Conservation (phyloP, 2,329 filamentous ascomycete genomes). For the Alternaria angustiovoidea region DNA sequence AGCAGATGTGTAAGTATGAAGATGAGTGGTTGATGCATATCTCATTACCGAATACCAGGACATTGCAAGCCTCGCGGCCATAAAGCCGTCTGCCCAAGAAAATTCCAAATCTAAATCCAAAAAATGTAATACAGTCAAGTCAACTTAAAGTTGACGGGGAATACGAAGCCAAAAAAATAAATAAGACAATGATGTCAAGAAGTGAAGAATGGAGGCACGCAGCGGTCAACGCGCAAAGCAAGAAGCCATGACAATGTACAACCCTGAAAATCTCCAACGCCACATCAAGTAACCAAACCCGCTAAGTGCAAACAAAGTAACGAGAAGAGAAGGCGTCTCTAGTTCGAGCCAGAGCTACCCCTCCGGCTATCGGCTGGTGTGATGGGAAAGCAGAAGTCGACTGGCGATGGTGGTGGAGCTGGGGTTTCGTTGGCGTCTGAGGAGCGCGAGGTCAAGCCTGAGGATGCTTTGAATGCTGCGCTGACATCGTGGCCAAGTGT, state of each 20-base stretch:
- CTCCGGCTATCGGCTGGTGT: slow-evolving; percentile 33
- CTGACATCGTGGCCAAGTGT: slow-evolving; percentile 52
- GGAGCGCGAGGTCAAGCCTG: slow-evolving; percentile 36
- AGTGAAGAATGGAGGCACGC: not conserved
- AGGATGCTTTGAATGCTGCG: slow-evolving; percentile 51
- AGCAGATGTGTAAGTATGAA: not conserved
- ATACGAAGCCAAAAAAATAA: not conserved
- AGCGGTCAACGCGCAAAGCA: not conserved
- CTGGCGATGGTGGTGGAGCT: slow-evolving; percentile 52
- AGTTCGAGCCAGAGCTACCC: slow-evolving; percentile 9
- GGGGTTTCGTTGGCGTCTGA: slow-evolving; percentile 48
- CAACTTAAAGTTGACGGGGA: not conserved
- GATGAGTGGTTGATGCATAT: not conserved
- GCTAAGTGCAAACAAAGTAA: slow-evolving; percentile 43
- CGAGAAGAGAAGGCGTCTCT: slow-evolving; percentile 6
- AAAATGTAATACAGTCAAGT: not conserved
- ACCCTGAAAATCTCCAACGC: not conserved
- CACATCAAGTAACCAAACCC: slow-evolving; percentile 18
- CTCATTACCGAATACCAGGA: not conserved
- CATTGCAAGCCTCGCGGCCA: not conserved
- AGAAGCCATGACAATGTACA: not conserved
- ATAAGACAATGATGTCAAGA: not conserved
- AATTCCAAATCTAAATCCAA: not conserved
- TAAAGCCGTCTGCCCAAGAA: not conserved
- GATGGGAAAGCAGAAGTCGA: slow-evolving; percentile 52